phyloP scores from a whole-genome alignment of 2,329 filamentous ascomycete genomes.

The Epichloe gansuensis region DNA sequence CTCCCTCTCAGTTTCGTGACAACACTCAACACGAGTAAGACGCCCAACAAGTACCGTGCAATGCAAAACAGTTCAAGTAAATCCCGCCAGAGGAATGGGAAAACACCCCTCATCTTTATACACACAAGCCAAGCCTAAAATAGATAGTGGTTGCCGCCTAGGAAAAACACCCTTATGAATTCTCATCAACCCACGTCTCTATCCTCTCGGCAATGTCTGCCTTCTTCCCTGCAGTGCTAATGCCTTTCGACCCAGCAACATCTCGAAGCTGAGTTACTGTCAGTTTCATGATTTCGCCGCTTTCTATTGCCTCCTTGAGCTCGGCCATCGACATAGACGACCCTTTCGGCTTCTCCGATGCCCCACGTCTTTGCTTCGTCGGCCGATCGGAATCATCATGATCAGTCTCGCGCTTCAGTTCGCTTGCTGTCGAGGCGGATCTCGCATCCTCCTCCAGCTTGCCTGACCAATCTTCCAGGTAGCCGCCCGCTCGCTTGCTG shows the following conservation, averaged over 20 bases:
- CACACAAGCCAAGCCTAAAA: background rate
- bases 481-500: constrained; percentile 71
- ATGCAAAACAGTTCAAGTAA: no score
- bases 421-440: constrained; percentile 24
- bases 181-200: constrained; percentile 44
- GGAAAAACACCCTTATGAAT: constrained; percentile 9
- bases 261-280: constrained; percentile 42
- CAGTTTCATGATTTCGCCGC: constrained; percentile 38
- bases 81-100: background rate
- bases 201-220: constrained; percentile 42
- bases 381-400: constrained; percentile 29
- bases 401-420: constrained; percentile 40
- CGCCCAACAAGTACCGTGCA: background rate
- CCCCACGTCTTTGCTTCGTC: constrained; percentile 32
- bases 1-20: no score
- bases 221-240: constrained; percentile 40
- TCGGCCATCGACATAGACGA: constrained; percentile 31
- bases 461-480: constrained; percentile 65
- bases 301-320: constrained; percentile 31
- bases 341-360: constrained; percentile 21
- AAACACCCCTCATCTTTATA: background rate
- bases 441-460: constrained; percentile 47
- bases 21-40: background rate
- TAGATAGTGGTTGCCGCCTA: no score
- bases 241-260: constrained; percentile 32